Evolutionary conservation across 768 basidiomycete species (phyloP), one percentile per base, ranked within the genome.

Genomic region (Grammothele lineata): DNA sequence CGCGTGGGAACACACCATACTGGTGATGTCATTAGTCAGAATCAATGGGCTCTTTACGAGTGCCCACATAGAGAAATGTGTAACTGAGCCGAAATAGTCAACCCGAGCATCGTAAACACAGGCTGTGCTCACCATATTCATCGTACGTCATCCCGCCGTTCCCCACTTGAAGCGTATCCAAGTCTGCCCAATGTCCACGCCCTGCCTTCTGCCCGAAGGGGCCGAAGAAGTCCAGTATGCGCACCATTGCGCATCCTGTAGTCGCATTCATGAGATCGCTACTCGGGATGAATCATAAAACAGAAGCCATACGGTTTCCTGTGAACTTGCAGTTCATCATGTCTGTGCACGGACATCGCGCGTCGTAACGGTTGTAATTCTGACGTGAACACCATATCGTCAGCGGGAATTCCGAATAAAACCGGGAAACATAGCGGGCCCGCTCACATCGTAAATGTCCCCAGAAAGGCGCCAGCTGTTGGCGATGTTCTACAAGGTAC

Each of bases 41-140:
- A 72, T 71, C 9, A 73, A 59, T 1, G 70, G 69, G 37, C 64
- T 66, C 61, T 73, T 73, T 22, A 70, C 54, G 17, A 72, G 47
- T 7, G 65, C 62, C 71, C 71, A 72, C 61, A 72, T 65, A 1
- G 66, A 63, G 47, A 72, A 69, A 50, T 73, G 68, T 4, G 67
- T 67, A 17, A 66, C 68, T 69, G 46, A n/a, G n/a, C n/a, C n/a
- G n/a, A n/a, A n/a, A n/a, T n/a, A n/a, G n/a, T n/a, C n/a, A n/a
- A n/a, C n/a, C n/a, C n/a, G n/a, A n/a, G n/a, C n/a, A n/a, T n/a
- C n/a, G n/a, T n/a, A n/a, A n/a, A n/a, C n/a, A n/a, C n/a, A n/a
- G n/a, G n/a, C n/a, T n/a, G n/a, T 30, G 27, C 62, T 1, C 27
- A 67, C 67, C 60, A 41, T 72, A 69, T 62, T 72, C 68, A 39